Base-by-base conservation (phyloP, 306 rosid species). In the Lathyrus tuberosus region DNA sequence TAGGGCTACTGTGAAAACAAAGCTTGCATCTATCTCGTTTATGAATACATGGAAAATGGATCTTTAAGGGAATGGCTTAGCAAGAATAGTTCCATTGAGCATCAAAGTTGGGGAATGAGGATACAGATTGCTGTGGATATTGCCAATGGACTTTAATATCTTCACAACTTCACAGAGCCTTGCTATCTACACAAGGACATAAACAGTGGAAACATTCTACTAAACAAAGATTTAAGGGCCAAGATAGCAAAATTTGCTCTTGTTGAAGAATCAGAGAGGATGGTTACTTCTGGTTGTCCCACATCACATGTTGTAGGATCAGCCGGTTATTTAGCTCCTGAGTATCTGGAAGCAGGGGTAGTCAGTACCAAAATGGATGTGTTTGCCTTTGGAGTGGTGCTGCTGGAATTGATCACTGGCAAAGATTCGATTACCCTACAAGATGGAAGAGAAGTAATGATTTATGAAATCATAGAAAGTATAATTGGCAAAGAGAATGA, bases 71-170 rank as follows among this genome's bases (percentile, higher is more conserved):
- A 91, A 57, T 91, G 92, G 96, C 88, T 91, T 5, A 16, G 41
- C 13, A 73, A 47, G 76, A 61, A 54, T 17, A 35, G 14, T 17
- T 63, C 83, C 11, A 67, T 14, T 4, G 83, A 81, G 53, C 78
- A 74, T 35, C 56, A 51, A 69, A 75, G 85, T 61, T 86, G 86
- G 91, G 65, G 3, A 17, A 80, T 46, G 77, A 91, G 92, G 74
- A 76, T 86, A 48, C 89, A 77, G 35, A 86, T 91, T 64, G 92
- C 97, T 78, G 47, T 91, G n/a, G 96, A 91, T 67, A 67, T 88
- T 77, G 91, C 96, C 17, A 83, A 86, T 41, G 92, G 96, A 8
- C 92, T 86, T 49, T 82, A 88, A 61, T 91, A 91, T 86, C 97
- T 91, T 58, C 97, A 88, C 83, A 77, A 84, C 76, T 91, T 83